These are phyloP conservation scores for Naegleria fowleri DNA, from an alignment of 208 protist species.

Conservation along the genomic window DNA sequence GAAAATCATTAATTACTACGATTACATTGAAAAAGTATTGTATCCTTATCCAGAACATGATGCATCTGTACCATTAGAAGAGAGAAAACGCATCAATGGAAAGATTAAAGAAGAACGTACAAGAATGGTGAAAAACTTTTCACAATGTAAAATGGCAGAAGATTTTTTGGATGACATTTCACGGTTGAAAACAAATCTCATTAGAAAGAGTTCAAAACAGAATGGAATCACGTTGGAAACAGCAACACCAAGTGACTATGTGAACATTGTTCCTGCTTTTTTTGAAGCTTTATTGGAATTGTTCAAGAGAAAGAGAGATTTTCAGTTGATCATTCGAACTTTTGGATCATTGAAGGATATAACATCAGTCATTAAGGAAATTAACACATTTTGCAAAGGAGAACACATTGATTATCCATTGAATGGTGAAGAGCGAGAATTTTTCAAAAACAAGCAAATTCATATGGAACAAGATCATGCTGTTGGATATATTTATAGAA, in stretches of 20 bases:
- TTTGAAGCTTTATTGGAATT: neutral
- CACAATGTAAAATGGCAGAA: neutral
- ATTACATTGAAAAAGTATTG: neutral
- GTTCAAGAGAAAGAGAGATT: neutral
- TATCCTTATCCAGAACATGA: neutral
- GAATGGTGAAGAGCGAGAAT: neutral
- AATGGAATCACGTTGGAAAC: neutral
- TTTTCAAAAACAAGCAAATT: neutral
- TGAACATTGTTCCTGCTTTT: conserved; percentile 10
- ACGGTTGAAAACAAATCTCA: neutral
- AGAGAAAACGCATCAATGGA: neutral
- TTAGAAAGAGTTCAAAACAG: neutral
- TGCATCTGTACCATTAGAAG: neutral
- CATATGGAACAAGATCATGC: neutral
- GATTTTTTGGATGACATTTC: neutral
- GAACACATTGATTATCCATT: neutral
- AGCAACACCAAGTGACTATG: neutral
- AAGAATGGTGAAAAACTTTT: neutral
- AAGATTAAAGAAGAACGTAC: neutral
- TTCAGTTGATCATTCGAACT: neutral
- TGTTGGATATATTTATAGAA: neutral
- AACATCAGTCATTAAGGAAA: neutral
- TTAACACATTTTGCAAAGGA: conserved; percentile 7
- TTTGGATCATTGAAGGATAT: neutral
- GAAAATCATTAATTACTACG: neutral